These are phyloP conservation scores for Canavalia gladiata DNA, from an alignment of 306 rosid genomes.

Conservation along the genomic window DNA sequence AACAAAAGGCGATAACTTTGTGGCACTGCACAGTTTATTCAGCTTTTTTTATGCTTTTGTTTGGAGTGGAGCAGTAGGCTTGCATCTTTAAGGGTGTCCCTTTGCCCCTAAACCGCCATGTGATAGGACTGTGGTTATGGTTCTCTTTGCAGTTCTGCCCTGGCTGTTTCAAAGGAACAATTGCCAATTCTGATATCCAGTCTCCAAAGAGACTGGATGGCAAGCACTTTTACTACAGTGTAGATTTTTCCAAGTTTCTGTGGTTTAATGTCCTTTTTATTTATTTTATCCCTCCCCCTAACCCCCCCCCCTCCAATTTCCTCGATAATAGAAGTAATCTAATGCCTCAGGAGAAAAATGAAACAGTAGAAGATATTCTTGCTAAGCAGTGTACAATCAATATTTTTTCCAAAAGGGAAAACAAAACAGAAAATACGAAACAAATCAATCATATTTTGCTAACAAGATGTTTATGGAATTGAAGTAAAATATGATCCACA, in stretches of 20 bases:
- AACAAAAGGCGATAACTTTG: not conserved
- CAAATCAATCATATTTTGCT: constrained; percentile 16
- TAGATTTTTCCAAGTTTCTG: no score
- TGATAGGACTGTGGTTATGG: no score
- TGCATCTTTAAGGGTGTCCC: no score
- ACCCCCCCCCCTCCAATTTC: no score
- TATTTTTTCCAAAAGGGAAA: constrained; percentile 2
- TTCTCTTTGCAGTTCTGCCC: no score
- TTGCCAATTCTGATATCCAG: no score
- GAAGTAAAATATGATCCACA: constrained; percentile 10
- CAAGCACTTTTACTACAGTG: no score
- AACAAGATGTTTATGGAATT: constrained; percentile 1
- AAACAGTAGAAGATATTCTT: constrained; percentile 8
- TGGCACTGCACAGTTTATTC: constrained; percentile 1
- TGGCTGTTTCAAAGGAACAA: no score
- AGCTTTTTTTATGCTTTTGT: constrained; percentile 14
- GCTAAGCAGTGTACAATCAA: constrained; percentile 19
- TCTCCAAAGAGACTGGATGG: no score
- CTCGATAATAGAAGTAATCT: not conserved
- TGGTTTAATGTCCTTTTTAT: no score
- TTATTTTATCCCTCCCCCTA: no score
- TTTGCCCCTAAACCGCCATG: no score
- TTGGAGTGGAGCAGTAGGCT: not conserved
- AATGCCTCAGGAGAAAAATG: not conserved
- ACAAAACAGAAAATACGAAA: constrained; percentile 32